Evolutionary conservation across 805 yeast genomes (phyloP).

Genomic region (Yarrowia keelungensis): DNA sequence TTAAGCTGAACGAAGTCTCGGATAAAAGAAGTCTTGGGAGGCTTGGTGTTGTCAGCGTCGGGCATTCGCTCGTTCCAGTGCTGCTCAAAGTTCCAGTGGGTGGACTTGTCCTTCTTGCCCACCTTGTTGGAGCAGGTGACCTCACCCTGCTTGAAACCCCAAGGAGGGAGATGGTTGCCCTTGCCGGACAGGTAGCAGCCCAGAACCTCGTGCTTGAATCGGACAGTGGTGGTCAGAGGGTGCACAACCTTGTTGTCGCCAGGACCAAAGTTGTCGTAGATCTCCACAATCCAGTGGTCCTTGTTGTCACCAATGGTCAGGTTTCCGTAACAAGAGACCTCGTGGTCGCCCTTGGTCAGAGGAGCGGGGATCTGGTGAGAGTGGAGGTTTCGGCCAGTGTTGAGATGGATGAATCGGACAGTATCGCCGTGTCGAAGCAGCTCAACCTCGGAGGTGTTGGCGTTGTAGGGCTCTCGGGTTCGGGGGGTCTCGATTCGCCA

Average conservation of each 20-base stretch:
- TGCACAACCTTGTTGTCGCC: slow-evolving; percentile 51
- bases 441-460: slow-evolving; percentile 46
- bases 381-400: slow-evolving; percentile 78
- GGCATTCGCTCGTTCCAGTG: slow-evolving; percentile 61
- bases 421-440: slow-evolving; percentile 66
- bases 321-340: slow-evolving; percentile 88
- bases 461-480: slow-evolving; percentile 45
- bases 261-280: slow-evolving; percentile 57
- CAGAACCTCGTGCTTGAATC: slow-evolving; percentile 69
- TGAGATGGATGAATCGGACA: slow-evolving; percentile 73
- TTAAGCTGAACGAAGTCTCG: slow-evolving; percentile 75
- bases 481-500: slow-evolving; percentile 61
- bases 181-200: slow-evolving; percentile 88
- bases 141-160: slow-evolving; percentile 99
- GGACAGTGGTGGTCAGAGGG: slow-evolving; percentile 82
- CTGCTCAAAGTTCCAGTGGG: slow-evolving; percentile 84
- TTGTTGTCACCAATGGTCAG: slow-evolving; percentile 73
- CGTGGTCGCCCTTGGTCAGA: slow-evolving; percentile 67
- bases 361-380: slow-evolving; percentile 84
- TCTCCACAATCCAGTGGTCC: slow-evolving; percentile 91
- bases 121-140: slow-evolving; percentile 70
- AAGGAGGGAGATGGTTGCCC: slow-evolving; percentile 81
- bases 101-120: slow-evolving; percentile 62
- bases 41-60: slow-evolving; percentile 53
- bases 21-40: slow-evolving; percentile 60